Evolutionary conservation across 257 asterid genomes (phyloP).

Genomic region (Agastache rugosa): DNA sequence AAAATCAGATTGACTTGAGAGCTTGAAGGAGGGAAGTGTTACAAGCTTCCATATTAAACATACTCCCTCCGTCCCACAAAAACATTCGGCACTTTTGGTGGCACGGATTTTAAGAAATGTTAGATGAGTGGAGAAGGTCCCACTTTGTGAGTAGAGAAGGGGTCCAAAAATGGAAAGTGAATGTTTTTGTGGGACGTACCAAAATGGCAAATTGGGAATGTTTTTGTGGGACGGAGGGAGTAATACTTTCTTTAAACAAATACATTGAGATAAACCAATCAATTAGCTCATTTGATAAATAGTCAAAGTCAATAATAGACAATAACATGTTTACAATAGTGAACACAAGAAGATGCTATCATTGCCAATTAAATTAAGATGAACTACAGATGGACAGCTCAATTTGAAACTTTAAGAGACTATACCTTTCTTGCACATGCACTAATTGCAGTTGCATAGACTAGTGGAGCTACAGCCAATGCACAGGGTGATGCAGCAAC

Average conservation of each 20-base stretch:
- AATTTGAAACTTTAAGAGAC: constrained; percentile 22
- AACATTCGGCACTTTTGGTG: no score
- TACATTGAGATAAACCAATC: neutral
- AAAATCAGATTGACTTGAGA: neutral
- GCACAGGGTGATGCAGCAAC: constrained; percentile 99
- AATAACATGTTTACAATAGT: constrained; percentile 7
- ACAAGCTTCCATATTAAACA: neutral
- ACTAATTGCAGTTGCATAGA: constrained; percentile 97
- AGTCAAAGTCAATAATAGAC: neutral
- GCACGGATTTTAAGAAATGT: no score
- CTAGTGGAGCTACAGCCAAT: constrained; percentile 94
- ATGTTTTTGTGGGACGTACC: no score
- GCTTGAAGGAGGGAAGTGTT: neutral
- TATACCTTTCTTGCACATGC: constrained; percentile 96
- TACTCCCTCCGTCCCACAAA: no score
- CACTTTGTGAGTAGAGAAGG: no score
- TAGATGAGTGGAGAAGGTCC: no score
- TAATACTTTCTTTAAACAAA: neutral
- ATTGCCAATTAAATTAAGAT: neutral
- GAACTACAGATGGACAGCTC: constrained; percentile 24
- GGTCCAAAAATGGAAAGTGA: no score
- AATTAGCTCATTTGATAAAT: constrained; percentile 2
- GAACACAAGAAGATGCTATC: neutral
- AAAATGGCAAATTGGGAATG: no score
- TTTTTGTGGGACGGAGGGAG: no score